These are phyloP conservation scores for Mychonastes homosphaera DNA, from an alignment of 139 green algal genomes.

Conservation along the genomic window DNA sequence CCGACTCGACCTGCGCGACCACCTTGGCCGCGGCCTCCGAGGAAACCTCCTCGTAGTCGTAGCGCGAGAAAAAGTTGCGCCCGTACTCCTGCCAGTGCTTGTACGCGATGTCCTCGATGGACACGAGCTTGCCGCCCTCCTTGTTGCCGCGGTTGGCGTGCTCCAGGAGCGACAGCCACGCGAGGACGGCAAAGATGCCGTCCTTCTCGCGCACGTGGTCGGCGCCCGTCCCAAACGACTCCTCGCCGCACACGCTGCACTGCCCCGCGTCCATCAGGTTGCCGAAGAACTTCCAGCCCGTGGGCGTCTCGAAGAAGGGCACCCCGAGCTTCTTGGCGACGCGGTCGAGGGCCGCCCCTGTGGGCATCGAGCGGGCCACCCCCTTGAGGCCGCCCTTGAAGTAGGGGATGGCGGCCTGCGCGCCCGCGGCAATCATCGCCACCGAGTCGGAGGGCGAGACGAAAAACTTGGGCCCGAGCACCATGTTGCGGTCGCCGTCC, in stretches of 20 bases:
- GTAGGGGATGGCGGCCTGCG: slow-evolving; percentile 89
- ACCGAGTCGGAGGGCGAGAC: slow-evolving; percentile 93
- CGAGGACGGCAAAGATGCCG: slow-evolving; percentile 93
- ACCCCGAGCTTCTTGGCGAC: slow-evolving; percentile 76
- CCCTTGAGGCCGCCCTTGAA: slow-evolving; percentile 95
- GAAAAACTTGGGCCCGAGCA: slow-evolving; percentile 95
- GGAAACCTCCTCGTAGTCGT: slow-evolving; percentile 91
- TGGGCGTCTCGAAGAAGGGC: slow-evolving; percentile 92
- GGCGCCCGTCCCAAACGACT: slow-evolving; percentile 90
- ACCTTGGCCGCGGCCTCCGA: slow-evolving; percentile 67
- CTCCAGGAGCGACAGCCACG: slow-evolving; percentile 81
- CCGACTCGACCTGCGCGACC: slow-evolving; percentile 67
- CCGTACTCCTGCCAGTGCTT: slow-evolving; percentile 94
- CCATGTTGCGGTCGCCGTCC: slow-evolving; percentile 99
- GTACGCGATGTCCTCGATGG: slow-evolving; percentile 80
- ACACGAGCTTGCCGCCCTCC: slow-evolving; percentile 66
- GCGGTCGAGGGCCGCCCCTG: slow-evolving; percentile 83
- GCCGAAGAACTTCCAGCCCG: slow-evolving; percentile 98
- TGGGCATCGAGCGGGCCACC: slow-evolving; percentile 96
- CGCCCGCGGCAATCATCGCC: slow-evolving; percentile 97
- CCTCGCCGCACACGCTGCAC: slow-evolving; percentile 93
- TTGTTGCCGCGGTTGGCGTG: slow-evolving; percentile 56
- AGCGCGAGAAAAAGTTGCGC: slow-evolving; percentile 94
- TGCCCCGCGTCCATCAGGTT: slow-evolving; percentile 96
- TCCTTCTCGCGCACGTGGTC: slow-evolving; percentile 99